Evolutionary conservation across 2,329 filamentous ascomycete species (phyloP), one percentile per base, ranked within the genome.

Genomic region (Diaporthe citriasiana): DNA sequence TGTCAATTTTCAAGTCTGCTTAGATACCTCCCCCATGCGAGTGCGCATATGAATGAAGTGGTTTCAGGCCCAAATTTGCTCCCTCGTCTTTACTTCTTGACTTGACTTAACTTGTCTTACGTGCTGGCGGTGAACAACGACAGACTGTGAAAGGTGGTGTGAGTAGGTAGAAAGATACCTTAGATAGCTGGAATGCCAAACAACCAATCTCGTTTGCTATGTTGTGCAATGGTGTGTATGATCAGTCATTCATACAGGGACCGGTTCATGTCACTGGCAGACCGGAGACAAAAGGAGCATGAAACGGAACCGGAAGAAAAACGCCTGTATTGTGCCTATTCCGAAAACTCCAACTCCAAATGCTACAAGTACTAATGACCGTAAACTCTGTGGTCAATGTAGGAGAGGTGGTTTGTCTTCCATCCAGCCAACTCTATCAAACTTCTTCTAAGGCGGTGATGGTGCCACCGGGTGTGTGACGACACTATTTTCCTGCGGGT

Each of bases 21-120:
- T 71, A 70, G 70, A 73, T 70, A 74, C 70, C 71, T 70, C 74
- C 71, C 60, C 74, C 72, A 55, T 38, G 74, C 72, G 72, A 72
- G 63, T 72, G 35, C 42, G 47, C 45, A 68, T 63, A 57, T 35
- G 5, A 55, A 50, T 72, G n/a, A 40, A 53, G 13, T 65, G 45
- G 6, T 38, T 51, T 66, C 68, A 63, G 66, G 45, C 53, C 53
- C 57, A 13, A 7, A 27, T 12, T 42, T 12, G 22, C 27, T 22
- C 1, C 3, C 35, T 10, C 30, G n/a, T 40, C 27, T 35, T 35
- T 25, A 10, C 47, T 30, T 56, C 10, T 13, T 13, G 47, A 12
- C 22, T 12, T 35, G 17, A 22, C 30, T 35, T 35, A n/a, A 35
- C 19, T 5, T 56, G 9, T 7, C 3, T 33, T 63, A 17, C 10